A percentile compares a stretch with the other conserved stretches of the same genome.
These are phyloP conservation scores for Neofusicoccum kwambonambiense DNA, from an alignment of 2,329 filamentous ascomycete genomes.

Conservation along the genomic window DNA sequence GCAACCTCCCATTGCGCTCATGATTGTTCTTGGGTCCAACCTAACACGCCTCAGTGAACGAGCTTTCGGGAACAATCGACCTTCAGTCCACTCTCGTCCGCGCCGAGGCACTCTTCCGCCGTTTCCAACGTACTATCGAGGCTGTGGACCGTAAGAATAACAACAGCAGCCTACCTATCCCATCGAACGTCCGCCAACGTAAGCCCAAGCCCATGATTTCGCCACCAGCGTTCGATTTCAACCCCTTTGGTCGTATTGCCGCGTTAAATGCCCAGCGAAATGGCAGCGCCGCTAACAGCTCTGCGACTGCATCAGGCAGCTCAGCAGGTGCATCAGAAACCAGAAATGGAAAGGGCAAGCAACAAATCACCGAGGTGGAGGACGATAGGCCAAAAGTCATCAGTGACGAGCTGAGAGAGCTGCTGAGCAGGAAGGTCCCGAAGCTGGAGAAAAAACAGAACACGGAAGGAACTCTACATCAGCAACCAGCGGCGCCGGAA, in stretches of 20 bases:
- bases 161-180: slow-evolving; percentile 58
- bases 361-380: slow-evolving; percentile 28
- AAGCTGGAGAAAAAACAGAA: slow-evolving; percentile 38
- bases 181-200: slow-evolving; percentile 44
- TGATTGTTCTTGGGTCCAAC: background rate
- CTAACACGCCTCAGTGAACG: slow-evolving; percentile 67
- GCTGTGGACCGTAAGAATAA: slow-evolving; percentile 88
- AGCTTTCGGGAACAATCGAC: slow-evolving; percentile 90
- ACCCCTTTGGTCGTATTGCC: slow-evolving; percentile 5
- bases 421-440: slow-evolving; percentile 62
- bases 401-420: slow-evolving; percentile 59
- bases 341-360: slow-evolving; percentile 34
- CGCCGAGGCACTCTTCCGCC: slow-evolving; percentile 82
- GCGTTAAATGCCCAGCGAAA: background rate
- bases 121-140: slow-evolving; percentile 85
- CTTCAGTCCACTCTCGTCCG: slow-evolving; percentile 80
- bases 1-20: background rate
- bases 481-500: background rate
- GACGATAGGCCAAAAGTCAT: slow-evolving; percentile 54
- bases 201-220: slow-evolving; percentile 33
- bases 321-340: slow-evolving; percentile 24
- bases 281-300: background rate
- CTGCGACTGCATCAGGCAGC: slow-evolving; percentile 22
- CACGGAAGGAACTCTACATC: background rate
- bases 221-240: background rate